Percentiles rank a stretch among this genome's conserved stretches.
phyloP scores from a whole-genome alignment of 2,329 filamentous ascomycete genomes.

The Trichoderma brevicompactum region DNA sequence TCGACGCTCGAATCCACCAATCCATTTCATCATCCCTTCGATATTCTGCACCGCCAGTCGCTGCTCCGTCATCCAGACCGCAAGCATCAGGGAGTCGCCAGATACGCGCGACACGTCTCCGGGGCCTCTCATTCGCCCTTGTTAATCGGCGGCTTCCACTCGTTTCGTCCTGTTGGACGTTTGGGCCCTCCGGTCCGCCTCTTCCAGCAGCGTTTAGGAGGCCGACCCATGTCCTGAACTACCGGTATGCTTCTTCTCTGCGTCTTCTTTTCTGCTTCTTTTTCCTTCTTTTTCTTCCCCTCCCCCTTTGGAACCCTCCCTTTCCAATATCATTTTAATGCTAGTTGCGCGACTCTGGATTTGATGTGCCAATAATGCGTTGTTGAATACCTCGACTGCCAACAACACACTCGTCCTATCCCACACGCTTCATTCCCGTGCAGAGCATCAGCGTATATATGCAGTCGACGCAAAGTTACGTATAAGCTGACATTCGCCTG shows the following conservation, averaged over 20 bases:
- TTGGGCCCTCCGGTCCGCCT: constrained; percentile 17
- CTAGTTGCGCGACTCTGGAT: not conserved
- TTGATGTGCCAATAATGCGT: constrained; percentile 14
- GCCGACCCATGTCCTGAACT: constrained; percentile 25
- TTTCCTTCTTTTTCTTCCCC: not conserved
- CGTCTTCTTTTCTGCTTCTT: not conserved
- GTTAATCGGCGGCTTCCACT: constrained; percentile 14
- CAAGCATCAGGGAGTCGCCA: constrained; percentile 12
- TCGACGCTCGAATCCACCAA: constrained; percentile 22
- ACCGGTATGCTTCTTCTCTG: constrained; percentile 22
- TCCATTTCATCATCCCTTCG: constrained; percentile 24
- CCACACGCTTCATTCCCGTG: constrained; percentile 9
- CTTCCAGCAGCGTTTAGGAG: constrained; percentile 20
- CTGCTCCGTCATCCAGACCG: constrained; percentile 15
- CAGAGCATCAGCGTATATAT: not conserved
- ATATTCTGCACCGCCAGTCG: constrained; percentile 13
- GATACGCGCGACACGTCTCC: constrained; percentile 20
- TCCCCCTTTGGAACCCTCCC: not conserved
- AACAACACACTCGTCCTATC: constrained; percentile 1
- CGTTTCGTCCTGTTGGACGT: constrained; percentile 14
- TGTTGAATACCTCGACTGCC: constrained; percentile 2
- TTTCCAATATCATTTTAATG: not conserved
- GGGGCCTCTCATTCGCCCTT: constrained; percentile 16
- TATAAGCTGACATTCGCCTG: constrained; percentile 19
- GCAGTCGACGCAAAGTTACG: not conserved